phyloP scores from a whole-genome alignment of 2,329 filamentous ascomycete species.

The Cladosporium phlei region DNA sequence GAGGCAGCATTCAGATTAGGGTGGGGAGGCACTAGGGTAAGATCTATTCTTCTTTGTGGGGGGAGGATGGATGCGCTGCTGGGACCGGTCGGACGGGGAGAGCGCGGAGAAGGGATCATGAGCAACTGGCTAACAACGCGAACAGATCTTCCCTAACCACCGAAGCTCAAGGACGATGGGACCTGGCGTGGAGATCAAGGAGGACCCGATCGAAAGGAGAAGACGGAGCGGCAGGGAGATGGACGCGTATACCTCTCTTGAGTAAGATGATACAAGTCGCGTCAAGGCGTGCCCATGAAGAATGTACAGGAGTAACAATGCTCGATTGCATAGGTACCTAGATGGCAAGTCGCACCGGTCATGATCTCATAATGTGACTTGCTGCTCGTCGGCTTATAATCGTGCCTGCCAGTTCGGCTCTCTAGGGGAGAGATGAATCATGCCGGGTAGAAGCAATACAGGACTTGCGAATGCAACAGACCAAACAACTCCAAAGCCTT shows the following conservation, averaged over 20 bases:
- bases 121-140: constrained; percentile 5
- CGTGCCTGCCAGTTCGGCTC: no score
- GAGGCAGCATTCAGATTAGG: constrained; percentile 89
- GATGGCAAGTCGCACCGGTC: no score
- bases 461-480: no score
- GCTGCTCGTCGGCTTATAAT: no score
- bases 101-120: no score
- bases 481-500: no score
- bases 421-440: no score
- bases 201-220: constrained; percentile 57
- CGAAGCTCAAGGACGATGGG: constrained; percentile 64
- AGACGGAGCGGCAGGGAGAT: constrained; percentile 51
- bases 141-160: constrained; percentile 55
- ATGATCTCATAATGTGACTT: no score
- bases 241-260: constrained; percentile 63
- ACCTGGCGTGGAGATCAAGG: constrained; percentile 75
- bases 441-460: no score
- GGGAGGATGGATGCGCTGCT: neutral
- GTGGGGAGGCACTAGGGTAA: constrained; percentile 88
- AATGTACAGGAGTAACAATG: neutral
- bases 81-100: no score
- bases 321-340: neutral
- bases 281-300: no score
- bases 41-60: neutral
- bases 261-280: no score